Evolutionary conservation across 2,329 filamentous ascomycete species (phyloP), one percentile per base, ranked within the genome.

Genomic region (Cryoendolithus antarcticus): DNA sequence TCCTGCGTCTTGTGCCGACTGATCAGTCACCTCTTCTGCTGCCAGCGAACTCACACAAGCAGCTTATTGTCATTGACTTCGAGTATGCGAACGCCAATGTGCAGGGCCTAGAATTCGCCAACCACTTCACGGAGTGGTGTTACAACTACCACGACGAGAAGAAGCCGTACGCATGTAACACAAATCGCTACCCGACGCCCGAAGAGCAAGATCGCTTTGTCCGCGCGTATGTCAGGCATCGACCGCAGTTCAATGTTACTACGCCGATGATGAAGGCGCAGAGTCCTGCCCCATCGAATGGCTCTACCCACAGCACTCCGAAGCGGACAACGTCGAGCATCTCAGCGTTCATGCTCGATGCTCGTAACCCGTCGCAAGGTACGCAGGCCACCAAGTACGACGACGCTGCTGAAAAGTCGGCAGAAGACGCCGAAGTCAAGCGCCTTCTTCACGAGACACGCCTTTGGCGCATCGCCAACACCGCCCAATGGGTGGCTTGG

Each of bases 71-170:
- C 47, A 98, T 98, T 54, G 91, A 98, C 59, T 98, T 98, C 54
- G 91, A 98, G 56, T 98, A 98, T 57, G 83, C 91, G 1, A 88
- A 80, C 2, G 86, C 89, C 41, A 98, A 96, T 57, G 71, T 80
- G 1, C 78, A 77, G 0, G 91, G 86, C 1, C 70, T 86, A 10
- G 91, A 98, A 61, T 96, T 98, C 58, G 91, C 86, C 42, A 98
- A 98, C 59, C 91, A 98, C 62, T 98, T 98, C 62, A 77, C 85
- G 1, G 91, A 98, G 63, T 98, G 91, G 91, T 83, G 85, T 51
- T 96, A 96, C 69, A 89, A 98, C 62, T 98, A 98, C 62, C 88
- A 95, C 57, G 79, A 91, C 56, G 62, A 75, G 3, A 64, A 67
- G 21, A 64, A 63, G 27, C 67, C 85, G 0, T 60, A 59, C 43